Evolutionary conservation across 2,329 filamentous ascomycete species (phyloP), one percentile per base, ranked within the genome.

Genomic region (Dryadomyces quercus-mongolicae): DNA sequence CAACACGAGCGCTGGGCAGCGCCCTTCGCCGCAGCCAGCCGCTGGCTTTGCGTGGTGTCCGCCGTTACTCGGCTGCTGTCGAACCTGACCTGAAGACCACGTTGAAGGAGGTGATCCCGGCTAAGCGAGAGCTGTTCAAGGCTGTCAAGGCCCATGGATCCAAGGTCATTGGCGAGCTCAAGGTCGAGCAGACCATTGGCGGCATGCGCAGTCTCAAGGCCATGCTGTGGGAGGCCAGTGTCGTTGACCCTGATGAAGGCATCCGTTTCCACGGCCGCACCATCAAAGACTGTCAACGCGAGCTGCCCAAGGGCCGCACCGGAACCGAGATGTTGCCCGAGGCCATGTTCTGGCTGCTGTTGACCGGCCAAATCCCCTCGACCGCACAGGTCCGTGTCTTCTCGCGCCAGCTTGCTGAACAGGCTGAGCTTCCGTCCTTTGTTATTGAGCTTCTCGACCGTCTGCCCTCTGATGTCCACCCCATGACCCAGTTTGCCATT

Each of bases 151-250:
- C 85, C 55, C 82, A 92, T 68, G 79, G 81, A 52, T 81, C 84
- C 64, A 93, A 91, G 70, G 83, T 84, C 57, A 84, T 97, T 63
- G 92, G 92, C 55, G 88, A 95, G 64, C 84, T 97, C 70, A 95
- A 92, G 76, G 82, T 97, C 48, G 88, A 92, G 71, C 95, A 93
- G 72, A 88, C 88, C 21, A 82, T 97, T 62, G 93, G 93, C 63
- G 93, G 93, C 65, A 97, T 97, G 93, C 87, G 91, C 71, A 92
- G 92, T 43, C 81, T 98, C 62, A 96, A 95, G 74, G 88, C 91
- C 62, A 96, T 98, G 90, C 81, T 98, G 54, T 98, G 93, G 93
- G 93, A 98, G 72, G 93, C 93, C 49, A 96, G 91, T 12, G 92
- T 97, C 22, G 84, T 98, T 51, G 93, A 98, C 66, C 86, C 93